Base-by-base conservation (phyloP, 441 rosid species). In the Euphorbia corollata region DNA sequence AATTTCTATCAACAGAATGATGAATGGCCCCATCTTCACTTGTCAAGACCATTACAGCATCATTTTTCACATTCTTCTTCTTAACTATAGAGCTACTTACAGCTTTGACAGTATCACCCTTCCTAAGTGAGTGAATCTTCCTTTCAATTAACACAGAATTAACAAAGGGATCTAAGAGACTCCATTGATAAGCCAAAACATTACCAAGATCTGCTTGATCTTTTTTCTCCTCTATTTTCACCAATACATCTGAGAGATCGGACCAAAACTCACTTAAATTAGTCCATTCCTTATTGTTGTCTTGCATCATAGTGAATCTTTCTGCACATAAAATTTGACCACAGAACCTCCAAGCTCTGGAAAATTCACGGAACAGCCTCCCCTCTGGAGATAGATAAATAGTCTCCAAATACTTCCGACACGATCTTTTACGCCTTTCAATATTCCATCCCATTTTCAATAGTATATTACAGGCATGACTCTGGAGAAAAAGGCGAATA, bases 81-180 rank as follows among this genome's bases (percentile, higher is more conserved):
- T 73, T 71, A 64, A 68, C 32, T 15, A 64, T 69, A 69, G 82
- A 75, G 78, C 81, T 86, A 24, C 72, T 66, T 64, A 79, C 79
- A 68, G 82, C 91, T 83, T 77, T 86, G 65, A 93, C 89, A 39
- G 68, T 75, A 61, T 74, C 83, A 72, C 97, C 97, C 73, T 82
- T 93, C 80, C 88, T 93, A 72, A 93, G 80, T 24, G 79, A 78
- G 63, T 88, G 88, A 70, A 91, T 74, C 85, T 89, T 88, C 82
- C 85, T 87, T 61, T 83, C 77, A 74, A 89, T 76, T 74, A 83
- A 87, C 59, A 85, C 83, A 73, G 72, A 91, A 71, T 77, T 83
- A 69, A 93, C 95, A 83, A 89, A 93, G 72, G 99, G 99, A 75
- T 93, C 95, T 71, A 93, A 81, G 53, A 84, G 68, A 74, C 76